These are phyloP conservation scores for Russula compacta DNA, from an alignment of 768 basidiomycete species.

Conservation along the genomic window DNA sequence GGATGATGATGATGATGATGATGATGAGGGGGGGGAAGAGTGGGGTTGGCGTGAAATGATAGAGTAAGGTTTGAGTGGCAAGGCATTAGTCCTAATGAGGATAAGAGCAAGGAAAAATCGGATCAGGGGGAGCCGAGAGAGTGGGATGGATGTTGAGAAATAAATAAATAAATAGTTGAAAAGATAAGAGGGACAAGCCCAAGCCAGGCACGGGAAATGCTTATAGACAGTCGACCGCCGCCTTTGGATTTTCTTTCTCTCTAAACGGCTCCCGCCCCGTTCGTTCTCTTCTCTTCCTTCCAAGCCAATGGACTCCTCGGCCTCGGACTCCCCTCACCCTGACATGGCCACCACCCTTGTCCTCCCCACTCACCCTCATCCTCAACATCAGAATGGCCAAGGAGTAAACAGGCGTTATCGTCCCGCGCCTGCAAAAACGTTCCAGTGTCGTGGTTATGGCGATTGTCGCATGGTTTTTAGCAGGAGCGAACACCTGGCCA, in stretches of 20 bases:
- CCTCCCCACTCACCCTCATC: background rate
- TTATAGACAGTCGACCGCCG: conserved; percentile 6
- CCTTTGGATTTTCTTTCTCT: background rate
- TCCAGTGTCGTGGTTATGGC: conserved; percentile 90
- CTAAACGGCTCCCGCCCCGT: background rate
- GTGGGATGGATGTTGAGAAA: background rate
- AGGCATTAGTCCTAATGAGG: conserved; percentile 15
- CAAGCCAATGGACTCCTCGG: conserved; percentile 8
- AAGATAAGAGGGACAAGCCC: conserved; percentile 11
- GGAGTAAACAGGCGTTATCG: conserved; percentile 58
- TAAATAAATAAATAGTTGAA: background rate
- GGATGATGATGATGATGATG: background rate
- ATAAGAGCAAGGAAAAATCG: conserved; percentile 18
- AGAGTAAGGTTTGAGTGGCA: background rate
- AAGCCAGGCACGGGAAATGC: conserved; percentile 15
- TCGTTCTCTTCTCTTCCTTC: background rate
- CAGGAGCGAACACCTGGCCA: conserved; percentile 88
- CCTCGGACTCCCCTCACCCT: conserved; percentile 11
- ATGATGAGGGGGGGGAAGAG: background rate
- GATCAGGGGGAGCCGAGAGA: background rate
- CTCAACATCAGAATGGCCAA: conserved; percentile 12
- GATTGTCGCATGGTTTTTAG: conserved; percentile 97
- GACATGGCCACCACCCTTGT: conserved; percentile 12
- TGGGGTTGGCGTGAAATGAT: background rate
- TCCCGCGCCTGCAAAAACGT: conserved; percentile 84